phyloP scores from a whole-genome alignment of 768 basidiomycete species.

The Imleria badia region DNA sequence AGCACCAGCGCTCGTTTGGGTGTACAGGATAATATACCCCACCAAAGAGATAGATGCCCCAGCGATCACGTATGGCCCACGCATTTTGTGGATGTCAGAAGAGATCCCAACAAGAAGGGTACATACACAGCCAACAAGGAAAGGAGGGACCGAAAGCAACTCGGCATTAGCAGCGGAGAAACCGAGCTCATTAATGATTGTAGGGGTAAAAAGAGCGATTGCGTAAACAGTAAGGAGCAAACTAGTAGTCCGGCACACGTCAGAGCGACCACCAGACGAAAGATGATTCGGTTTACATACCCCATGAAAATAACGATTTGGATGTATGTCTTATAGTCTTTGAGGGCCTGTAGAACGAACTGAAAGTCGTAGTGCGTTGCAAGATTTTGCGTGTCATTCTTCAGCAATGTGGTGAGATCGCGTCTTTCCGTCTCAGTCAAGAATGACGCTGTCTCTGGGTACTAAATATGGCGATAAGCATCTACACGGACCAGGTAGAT shows the following conservation, averaged over 20 bases:
- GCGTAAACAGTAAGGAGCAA: slow-evolving; percentile 45
- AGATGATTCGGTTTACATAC: slow-evolving; percentile 20
- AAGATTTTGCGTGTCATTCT: slow-evolving; percentile 44
- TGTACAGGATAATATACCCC: slow-evolving; percentile 5
- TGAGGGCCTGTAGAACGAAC: slow-evolving; percentile 50
- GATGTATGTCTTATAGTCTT: slow-evolving; percentile 42
- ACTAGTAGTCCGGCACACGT: slow-evolving; percentile 20
- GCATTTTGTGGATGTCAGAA: slow-evolving; percentile 2
- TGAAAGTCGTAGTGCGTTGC: slow-evolving; percentile 44
- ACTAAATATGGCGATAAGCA: slow-evolving; percentile 32
- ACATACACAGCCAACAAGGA: slow-evolving; percentile 44
- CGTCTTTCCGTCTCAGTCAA: slow-evolving; percentile 44
- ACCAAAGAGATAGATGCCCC: slow-evolving; percentile 3
- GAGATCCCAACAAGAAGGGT: slow-evolving; percentile 41
- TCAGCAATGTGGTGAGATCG: slow-evolving; percentile 36
- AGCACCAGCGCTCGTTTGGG: not conserved
- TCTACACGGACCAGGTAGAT: not conserved
- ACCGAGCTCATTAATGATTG: slow-evolving; percentile 49
- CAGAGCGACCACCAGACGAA: not conserved
- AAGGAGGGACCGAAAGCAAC: slow-evolving; percentile 48
- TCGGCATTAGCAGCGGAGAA: slow-evolving; percentile 52
- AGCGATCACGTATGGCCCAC: slow-evolving; percentile 1
- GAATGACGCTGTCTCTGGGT: slow-evolving; percentile 59
- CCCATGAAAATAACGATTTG: slow-evolving; percentile 41
- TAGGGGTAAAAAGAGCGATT: slow-evolving; percentile 49